These are phyloP conservation scores for Trichoderma sp. DNA, from an alignment of 2,329 filamentous ascomycete genomes.

Conservation along the genomic window DNA sequence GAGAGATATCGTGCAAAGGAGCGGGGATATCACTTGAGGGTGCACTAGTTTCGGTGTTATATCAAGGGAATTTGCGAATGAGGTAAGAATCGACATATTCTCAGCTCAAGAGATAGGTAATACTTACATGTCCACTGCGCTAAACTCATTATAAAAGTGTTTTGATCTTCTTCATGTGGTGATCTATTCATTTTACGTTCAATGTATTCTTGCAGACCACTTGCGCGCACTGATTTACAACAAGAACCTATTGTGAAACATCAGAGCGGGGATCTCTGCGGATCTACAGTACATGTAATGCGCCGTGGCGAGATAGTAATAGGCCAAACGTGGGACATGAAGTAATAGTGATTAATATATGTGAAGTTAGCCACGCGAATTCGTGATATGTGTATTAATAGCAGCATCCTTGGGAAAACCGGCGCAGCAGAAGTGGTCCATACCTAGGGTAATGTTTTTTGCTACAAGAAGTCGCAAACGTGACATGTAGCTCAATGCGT, in stretches of 20 bases:
- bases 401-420: not conserved
- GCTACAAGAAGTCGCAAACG: not conserved
- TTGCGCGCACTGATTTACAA: not conserved
- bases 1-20: not conserved
- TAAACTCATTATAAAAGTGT: no score
- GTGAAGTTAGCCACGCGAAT: not conserved
- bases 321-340: not conserved
- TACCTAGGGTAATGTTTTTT: not conserved
- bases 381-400: not conserved
- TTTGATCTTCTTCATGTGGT: not conserved
- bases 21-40: not conserved
- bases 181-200: not conserved
- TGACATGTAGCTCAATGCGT: not conserved
- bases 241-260: not conserved
- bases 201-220: not conserved
- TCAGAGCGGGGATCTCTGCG: not conserved
- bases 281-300: not conserved
- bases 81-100: not conserved
- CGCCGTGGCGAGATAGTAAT: not conserved
- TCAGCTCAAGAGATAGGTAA: not conserved
- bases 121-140: not conserved
- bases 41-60: not conserved
- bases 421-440: not conserved
- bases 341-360: not conserved
- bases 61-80: not conserved